These are phyloP conservation scores for Microsporum canis DNA, from an alignment of 2,329 filamentous ascomycete genomes.

Conservation along the genomic window DNA sequence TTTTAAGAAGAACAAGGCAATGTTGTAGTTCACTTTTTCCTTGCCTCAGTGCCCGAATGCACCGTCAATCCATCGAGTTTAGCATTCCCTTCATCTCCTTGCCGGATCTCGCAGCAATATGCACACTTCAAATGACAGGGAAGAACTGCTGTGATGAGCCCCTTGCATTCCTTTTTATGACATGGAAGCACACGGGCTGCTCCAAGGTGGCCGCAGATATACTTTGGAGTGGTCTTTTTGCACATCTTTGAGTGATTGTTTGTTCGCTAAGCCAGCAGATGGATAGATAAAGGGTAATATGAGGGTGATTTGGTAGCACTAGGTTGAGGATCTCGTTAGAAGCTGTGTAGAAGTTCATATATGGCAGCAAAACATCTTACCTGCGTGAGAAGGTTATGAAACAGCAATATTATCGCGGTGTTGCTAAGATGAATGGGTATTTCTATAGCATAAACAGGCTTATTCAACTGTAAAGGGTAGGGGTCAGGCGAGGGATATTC, in stretches of 20 bases:
- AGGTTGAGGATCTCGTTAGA: too few species aligned
- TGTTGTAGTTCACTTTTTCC: too few species aligned
- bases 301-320: too few species aligned
- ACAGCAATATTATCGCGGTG: too few species aligned
- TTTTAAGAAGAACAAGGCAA: too few species aligned
- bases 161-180: neutral
- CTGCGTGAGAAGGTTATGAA: too few species aligned
- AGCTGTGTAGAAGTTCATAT: too few species aligned
- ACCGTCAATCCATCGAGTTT: neutral
- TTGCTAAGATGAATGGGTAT: too few species aligned
- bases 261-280: neutral
- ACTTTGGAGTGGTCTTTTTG: neutral
- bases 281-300: too few species aligned
- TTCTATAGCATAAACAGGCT: too few species aligned
- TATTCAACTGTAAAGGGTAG: neutral
- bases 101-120: neutral
- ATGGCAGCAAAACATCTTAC: too few species aligned
- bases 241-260: neutral
- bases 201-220: neutral
- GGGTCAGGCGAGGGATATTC: neutral
- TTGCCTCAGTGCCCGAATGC: too few species aligned
- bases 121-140: neutral
- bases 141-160: neutral
- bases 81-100: neutral
- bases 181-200: neutral